Base-by-base conservation (phyloP, 257 asterid genomes). In the Solanum paucissectum region DNA sequence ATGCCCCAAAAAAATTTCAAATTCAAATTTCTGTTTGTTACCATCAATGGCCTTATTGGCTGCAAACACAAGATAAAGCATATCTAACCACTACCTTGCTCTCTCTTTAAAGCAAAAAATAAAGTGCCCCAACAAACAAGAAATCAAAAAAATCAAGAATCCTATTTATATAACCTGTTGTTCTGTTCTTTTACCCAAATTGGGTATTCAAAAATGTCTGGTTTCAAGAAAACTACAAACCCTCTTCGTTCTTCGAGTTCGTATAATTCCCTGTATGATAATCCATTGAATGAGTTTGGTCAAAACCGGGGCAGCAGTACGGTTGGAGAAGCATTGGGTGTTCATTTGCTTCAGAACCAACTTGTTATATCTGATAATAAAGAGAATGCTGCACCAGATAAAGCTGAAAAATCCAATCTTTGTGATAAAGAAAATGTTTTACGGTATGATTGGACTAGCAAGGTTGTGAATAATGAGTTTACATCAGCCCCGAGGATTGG, bases 21-120 rank as follows among this genome's bases (percentile, higher is more conserved):
- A 95, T 94, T 95, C 95, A 91, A 94, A 94, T 90, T 88, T 90
- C 89, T 90, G 93, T 93, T 94, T 94, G 86, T 69, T 75, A 83
- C 90, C 90, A 87, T 87, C 88, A 87, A 88, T 83, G 64, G 25
- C 87, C 85, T 83, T 29, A 60, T 60, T 33, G 37, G 14, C 90
- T 44, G 49, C 91, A 68, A 89, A 46, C 91, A 83, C 90, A 87
- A 89, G 91, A 91, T 87, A 89, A 86, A 86, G 9, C 20, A 84
- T 29, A 52, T 85, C 87, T 42, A 88, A 86, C 92, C 11, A 87
- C 89, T 37, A 5, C 89, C 42, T 25, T 88, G 72, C 89, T 32
- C 36, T 64, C 29, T 3, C 44, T 40, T 74, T 5, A 32, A 66
- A 40, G 49, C 85, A 29, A 44, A 12, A 14, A 44, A 79, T 79